Base-by-base conservation (phyloP, 2,329 filamentous ascomycete genomes). In the Huntiella omanensis region DNA sequence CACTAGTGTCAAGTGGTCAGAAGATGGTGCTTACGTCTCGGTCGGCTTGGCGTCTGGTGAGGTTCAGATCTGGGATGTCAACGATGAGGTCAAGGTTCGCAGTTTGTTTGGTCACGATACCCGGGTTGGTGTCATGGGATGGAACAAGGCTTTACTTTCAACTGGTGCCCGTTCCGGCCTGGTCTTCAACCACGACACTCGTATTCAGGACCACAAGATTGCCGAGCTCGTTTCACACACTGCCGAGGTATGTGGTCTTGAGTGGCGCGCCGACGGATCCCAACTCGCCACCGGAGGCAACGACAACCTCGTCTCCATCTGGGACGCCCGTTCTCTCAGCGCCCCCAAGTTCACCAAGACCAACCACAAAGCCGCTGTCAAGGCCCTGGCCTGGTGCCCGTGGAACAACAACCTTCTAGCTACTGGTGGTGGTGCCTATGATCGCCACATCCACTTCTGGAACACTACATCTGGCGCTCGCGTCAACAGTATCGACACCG, bases 401-500 rank as follows among this genome's bases (percentile, higher is more conserved):
- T 98, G 91, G 91, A 91, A 94, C 68, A 78, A 84, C 64, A 96
- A 95, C 71, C 77, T 96, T 43, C 80, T 98, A 41, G 91, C 91
- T 49, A 96, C 91, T 38, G 91, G 91, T 48, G 91, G 91, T 58
- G 91, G 91, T 55, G 92, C 85, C 38, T 92, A 95, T 63, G 91
- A 98, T 62, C 83, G 86, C 55, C 83, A 95, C 66, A 98, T 98
- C 63, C 91, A 98, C 70, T 98, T 98, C 75, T 98, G 91, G 91
- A 98, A 98, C 73, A 92, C 87, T 40, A 96, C 91, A 16, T 94
- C 88, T 4, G 91, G 91, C 51, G 88, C 91, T 45, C 83, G 91
- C 56, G 87, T 93, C 67, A 98, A 98, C 78, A 93, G 85, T 73
- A 96, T 98, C 63, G 87, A 96, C 62, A 96, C 91, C 36, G 91